Percentiles rank a stretch among this genome's conserved stretches.
Evolutionary conservation across 805 yeast species (phyloP).

Genomic region (Priceomyces fermenticarens): DNA sequence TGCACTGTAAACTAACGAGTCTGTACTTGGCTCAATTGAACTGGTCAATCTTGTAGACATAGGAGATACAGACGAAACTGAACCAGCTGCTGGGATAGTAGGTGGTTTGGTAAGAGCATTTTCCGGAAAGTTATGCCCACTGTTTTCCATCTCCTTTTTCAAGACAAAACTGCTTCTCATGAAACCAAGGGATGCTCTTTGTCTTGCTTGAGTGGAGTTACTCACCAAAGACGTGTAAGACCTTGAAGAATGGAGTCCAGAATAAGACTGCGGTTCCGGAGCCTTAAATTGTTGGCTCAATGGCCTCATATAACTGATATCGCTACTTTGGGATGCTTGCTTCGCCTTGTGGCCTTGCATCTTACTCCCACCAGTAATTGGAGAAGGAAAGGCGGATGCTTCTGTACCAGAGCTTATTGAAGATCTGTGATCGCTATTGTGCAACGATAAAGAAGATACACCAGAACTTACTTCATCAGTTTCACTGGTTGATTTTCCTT

Average conservation of each 20-base stretch:
- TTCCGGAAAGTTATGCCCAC: slow-evolving; percentile 31
- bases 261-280: slow-evolving; percentile 1
- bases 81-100: slow-evolving; percentile 16
- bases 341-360: slow-evolving; percentile 10
- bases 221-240: slow-evolving; percentile 11
- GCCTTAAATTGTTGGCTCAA: slow-evolving; percentile 4
- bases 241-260: slow-evolving; percentile 3
- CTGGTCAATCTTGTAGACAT: background rate
- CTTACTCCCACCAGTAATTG: slow-evolving; percentile 8
- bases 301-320: slow-evolving; percentile 16
- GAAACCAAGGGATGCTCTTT: slow-evolving; percentile 40
- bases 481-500: slow-evolving; percentile 12
- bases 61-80: slow-evolving; percentile 8
- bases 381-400: slow-evolving; percentile 11
- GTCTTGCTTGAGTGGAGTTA: slow-evolving; percentile 8
- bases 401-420: slow-evolving; percentile 34
- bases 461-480: slow-evolving; percentile 25
- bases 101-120: slow-evolving; percentile 23
- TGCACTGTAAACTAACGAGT: slow-evolving; percentile 9
- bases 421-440: slow-evolving; percentile 34
- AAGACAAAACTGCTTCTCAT: slow-evolving; percentile 42
- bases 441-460: slow-evolving; percentile 36
- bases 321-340: slow-evolving; percentile 13
- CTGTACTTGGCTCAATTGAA: slow-evolving; percentile 2
- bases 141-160: slow-evolving; percentile 37